These are phyloP conservation scores for Cryphonectria naterciae DNA, from an alignment of 2,329 filamentous ascomycete species.

Conservation along the genomic window DNA sequence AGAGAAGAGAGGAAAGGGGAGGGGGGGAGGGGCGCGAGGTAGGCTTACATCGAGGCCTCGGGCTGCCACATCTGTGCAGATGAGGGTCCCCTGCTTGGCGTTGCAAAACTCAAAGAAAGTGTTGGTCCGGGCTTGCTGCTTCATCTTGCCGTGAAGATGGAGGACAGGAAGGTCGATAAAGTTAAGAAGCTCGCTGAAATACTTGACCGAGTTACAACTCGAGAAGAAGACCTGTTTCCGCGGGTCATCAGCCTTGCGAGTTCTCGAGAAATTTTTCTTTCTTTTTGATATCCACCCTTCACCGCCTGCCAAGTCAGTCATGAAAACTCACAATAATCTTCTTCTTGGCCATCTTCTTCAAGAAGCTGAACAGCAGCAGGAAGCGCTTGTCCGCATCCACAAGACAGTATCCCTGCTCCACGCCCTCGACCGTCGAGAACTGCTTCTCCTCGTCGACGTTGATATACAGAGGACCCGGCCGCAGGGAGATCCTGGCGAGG, in stretches of 20 bases:
- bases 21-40: background rate
- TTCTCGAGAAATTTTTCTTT: background rate
- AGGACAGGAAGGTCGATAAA: constrained; percentile 94
- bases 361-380: constrained; percentile 88
- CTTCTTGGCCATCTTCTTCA: constrained; percentile 90
- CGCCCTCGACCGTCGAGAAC: constrained; percentile 86
- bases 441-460: constrained; percentile 92
- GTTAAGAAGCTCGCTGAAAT: constrained; percentile 93
- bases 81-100: constrained; percentile 79
- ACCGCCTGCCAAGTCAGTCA: background rate
- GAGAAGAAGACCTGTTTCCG: constrained; percentile 75
- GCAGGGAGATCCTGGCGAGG: constrained; percentile 88
- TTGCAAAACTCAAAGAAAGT: constrained; percentile 94
- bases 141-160: constrained; percentile 91
- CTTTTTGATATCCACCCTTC: background rate
- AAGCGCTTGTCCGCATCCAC: constrained; percentile 95
- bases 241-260: constrained; percentile 1
- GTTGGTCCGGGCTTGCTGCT: constrained; percentile 98
- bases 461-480: constrained; percentile 91
- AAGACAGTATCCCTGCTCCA: constrained; percentile 95
- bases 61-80: constrained; percentile 96
- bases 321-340: constrained; percentile 78
- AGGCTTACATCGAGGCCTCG: constrained; percentile 79
- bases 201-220: constrained; percentile 91
- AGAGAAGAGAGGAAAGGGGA: background rate